Base-by-base conservation (phyloP, 208 protist species). In the Acanthamoeba royreba region DNA sequence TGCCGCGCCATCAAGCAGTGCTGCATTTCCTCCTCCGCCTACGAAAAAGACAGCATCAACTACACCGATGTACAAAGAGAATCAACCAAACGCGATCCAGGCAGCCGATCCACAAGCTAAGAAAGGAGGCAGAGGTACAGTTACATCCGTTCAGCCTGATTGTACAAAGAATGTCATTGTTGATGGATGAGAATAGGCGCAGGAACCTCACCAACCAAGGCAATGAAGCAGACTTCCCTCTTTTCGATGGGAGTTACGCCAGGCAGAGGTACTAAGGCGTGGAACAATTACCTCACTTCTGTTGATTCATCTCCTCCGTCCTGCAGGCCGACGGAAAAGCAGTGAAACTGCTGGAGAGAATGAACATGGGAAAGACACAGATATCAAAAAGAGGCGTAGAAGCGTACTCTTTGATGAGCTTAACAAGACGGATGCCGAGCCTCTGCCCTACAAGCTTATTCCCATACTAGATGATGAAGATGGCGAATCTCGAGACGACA, bases 171-270 rank as follows among this genome's bases (percentile, higher is more conserved):
- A n/a, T n/a, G 19, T 9, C 49, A 55, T 9, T 19, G 49, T 55
- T 19, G 49, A 55, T 55, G 19, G 49, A 31, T n/a, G 55, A 31
- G n/a, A 31, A 66, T 17, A 22, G 49, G 49, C 49, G 19, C 49
- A 19, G 49, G 63, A 9, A 74, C 63, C 1, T 74, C 63, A 22
- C 63, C 63, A 11, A 43, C 63, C 28, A 74, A 74, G 28, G 77
- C 31, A 0, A 86, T 86, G 77, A 86, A 55, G 42, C 77, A 86
- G 77, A 55, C 77, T 0, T 86, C 77, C n/a, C 77, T 86, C n/a
- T 86, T 86, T 33, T 86, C 77, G 40, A 25, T 86, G 0, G 77
- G 77, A 8, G 52, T 86, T 43, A 86, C 77, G 45, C 77, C 77
- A 5, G n/a, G 7, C 28, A 28, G 63, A 3, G 63, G 63, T 74